Evolutionary conservation across 108 stramenopile genomes (phyloP).

Genomic region (Pseudonitzschia delicatissima): DNA sequence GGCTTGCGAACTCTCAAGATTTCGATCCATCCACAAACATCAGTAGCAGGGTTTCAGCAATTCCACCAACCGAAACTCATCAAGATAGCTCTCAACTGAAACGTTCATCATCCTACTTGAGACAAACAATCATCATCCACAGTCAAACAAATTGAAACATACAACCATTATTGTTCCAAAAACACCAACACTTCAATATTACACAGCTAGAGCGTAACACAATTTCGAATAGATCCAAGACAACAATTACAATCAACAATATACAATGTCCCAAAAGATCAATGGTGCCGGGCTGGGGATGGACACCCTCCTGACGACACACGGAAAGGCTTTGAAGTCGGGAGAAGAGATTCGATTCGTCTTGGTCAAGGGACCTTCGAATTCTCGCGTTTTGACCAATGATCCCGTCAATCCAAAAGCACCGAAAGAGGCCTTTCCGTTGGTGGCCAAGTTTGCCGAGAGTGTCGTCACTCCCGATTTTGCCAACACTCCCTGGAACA

Average conservation of each 20-base stretch:
- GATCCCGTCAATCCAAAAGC: constrained; percentile 54
- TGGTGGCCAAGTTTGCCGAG: constrained; percentile 74
- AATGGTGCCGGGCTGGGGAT: constrained; percentile 27
- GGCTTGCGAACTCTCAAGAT: too few relatives aligned
- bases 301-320: constrained; percentile 35
- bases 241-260: constrained; percentile 9
- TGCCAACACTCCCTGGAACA: constrained; percentile 35
- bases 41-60: too few relatives aligned
- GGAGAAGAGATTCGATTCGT: constrained; percentile 42
- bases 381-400: neutral
- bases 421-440: constrained; percentile 56
- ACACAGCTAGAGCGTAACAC: too few relatives aligned
- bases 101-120: too few relatives aligned
- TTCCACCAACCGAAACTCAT: too few relatives aligned
- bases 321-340: constrained; percentile 26
- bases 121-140: too few relatives aligned
- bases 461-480: constrained; percentile 63
- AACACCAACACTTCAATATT: too few relatives aligned
- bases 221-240: too few relatives aligned
- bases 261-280: neutral
- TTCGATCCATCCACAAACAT: too few relatives aligned
- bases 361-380: constrained; percentile 43
- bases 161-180: too few relatives aligned
- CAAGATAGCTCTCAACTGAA: too few relatives aligned
- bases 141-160: too few relatives aligned